A percentile compares a stretch with the other conserved stretches of the same genome.
Evolutionary conservation across 208 protist species (phyloP).

Genomic region (Angomonas deanei): DNA sequence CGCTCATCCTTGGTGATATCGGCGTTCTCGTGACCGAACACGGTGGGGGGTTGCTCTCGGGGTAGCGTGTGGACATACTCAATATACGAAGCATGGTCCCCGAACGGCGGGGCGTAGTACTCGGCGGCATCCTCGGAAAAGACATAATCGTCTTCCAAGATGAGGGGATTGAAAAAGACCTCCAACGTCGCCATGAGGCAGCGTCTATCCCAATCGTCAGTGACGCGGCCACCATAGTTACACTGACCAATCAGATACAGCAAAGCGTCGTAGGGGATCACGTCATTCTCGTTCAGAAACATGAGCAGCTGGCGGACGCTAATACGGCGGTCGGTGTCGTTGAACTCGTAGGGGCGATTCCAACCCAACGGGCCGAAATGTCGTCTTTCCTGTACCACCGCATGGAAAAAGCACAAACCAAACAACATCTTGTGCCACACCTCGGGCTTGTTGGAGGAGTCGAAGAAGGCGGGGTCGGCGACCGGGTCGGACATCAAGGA

Average conservation of each 20-base stretch:
- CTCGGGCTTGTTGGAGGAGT: slow-evolving; percentile 69
- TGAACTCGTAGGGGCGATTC: slow-evolving; percentile 97
- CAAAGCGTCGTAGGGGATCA: slow-evolving; percentile 92
- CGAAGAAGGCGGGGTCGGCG: slow-evolving; percentile 81
- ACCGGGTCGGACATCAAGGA: slow-evolving; percentile 92
- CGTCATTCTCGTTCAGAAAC: slow-evolving; percentile 90
- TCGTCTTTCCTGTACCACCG: slow-evolving; percentile 94
- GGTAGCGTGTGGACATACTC: slow-evolving; percentile 83
- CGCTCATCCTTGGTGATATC: slow-evolving; percentile 94
- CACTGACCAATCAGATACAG: slow-evolving; percentile 91
- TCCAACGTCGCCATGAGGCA: slow-evolving; percentile 88
- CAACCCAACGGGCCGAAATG: slow-evolving; percentile 95
- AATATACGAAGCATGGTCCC: slow-evolving; percentile 78
- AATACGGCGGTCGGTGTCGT: slow-evolving; percentile 95
- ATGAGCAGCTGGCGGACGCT: slow-evolving; percentile 94
- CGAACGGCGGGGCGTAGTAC: slow-evolving; percentile 83
- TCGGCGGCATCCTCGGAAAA: slow-evolving; percentile 81
- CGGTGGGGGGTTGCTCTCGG: slow-evolving; percentile 73
- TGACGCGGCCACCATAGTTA: slow-evolving; percentile 93
- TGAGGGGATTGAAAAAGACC: slow-evolving; percentile 81
- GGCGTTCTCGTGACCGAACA: slow-evolving; percentile 94
- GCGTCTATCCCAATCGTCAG: slow-evolving; percentile 91
- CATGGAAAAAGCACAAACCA: slow-evolving; percentile 95
- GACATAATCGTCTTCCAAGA: slow-evolving; percentile 88
- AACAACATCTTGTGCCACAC: slow-evolving; percentile 92